phyloP scores from a whole-genome alignment of 2,329 filamentous ascomycete species.

The Nemania abortiva region DNA sequence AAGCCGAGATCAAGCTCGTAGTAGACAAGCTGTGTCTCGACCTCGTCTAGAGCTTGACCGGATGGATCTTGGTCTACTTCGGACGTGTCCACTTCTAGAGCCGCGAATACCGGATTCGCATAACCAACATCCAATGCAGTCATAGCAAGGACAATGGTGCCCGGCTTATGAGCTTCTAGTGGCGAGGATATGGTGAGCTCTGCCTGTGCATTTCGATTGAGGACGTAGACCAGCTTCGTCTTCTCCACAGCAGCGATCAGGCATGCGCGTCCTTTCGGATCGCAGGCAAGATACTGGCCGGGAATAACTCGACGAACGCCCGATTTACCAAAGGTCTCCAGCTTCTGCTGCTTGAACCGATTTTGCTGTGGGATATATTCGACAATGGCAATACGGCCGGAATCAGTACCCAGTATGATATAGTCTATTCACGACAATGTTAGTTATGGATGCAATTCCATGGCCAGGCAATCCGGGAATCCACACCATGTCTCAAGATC shows the following conservation, averaged over 20 bases:
- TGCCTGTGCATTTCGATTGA: conserved; percentile 94
- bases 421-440: conserved; percentile 74
- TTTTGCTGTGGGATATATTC: conserved; percentile 91
- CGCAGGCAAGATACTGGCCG: conserved; percentile 94
- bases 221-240: conserved; percentile 98
- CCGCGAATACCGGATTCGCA: conserved; percentile 95
- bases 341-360: conserved; percentile 86
- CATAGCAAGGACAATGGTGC: conserved; percentile 88
- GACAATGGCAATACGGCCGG: conserved; percentile 91
- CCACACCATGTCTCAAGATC: conserved; percentile 47
- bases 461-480: conserved; percentile 36
- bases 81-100: conserved; percentile 92
- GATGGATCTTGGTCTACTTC: conserved; percentile 92
- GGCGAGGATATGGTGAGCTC: conserved; percentile 97
- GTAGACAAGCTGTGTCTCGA: conserved; percentile 93
- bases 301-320: conserved; percentile 93
- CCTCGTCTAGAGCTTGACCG: conserved; percentile 81
- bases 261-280: conserved; percentile 95
- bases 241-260: conserved; percentile 96
- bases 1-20: conserved; percentile 97
- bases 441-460: conserved; percentile 38
- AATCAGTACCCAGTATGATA: conserved; percentile 94
- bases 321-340: conserved; percentile 98
- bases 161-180: conserved; percentile 93
- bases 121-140: conserved; percentile 95